Base-by-base conservation (phyloP, 306 rosid species). In the Aeschynomene evenia region DNA sequence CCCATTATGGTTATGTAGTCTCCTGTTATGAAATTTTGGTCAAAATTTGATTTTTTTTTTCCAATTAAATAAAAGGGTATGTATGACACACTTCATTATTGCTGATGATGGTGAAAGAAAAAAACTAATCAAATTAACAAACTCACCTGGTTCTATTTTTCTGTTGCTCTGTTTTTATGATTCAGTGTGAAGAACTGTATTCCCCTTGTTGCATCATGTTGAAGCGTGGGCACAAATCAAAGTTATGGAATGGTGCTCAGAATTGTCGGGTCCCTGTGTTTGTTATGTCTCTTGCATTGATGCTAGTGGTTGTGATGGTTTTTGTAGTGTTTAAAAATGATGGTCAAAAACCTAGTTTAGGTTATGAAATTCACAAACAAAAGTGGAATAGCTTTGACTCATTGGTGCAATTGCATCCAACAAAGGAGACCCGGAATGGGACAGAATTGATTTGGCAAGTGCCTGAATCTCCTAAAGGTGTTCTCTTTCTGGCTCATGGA, bases 401-500 rank as follows among this genome's bases (percentile, higher is more conserved):
- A 22, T 18, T 65, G 56, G 90, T 85, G 76, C 78, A 81, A 60
- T 49, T 84, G 60, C 76, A 83, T 78, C 96, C 96, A 4, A 85
- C 83, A 2, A 50, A 70, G 36, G 95, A 74, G 70, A 80, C 80
- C 19, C 73, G 60, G 64, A 94, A 91, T 79, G 96, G 88, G 61
- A 87, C 93, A 12, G 94, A 88, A 51, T 54, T 91, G 23, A 81
- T 94, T 66, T 94, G 96, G 88, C 99, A 94, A 81, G 73, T 87
- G 59, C 99, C 96, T 49, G 81, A 87, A 55, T 84, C 86, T 4
- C 95, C 99, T 3, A 88, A 87, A 65, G 95, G 91, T 22, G 87
- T 90, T 80, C 82, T 94, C 71, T 94, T 94, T 84, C 68, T 94
- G 53, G 99, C 96, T 70, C 97, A 94, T 80, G 99, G 97, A 43